These are phyloP conservation scores for Stentor coeruleus DNA, from an alignment of 73 alveolate species.

Conservation along the genomic window DNA sequence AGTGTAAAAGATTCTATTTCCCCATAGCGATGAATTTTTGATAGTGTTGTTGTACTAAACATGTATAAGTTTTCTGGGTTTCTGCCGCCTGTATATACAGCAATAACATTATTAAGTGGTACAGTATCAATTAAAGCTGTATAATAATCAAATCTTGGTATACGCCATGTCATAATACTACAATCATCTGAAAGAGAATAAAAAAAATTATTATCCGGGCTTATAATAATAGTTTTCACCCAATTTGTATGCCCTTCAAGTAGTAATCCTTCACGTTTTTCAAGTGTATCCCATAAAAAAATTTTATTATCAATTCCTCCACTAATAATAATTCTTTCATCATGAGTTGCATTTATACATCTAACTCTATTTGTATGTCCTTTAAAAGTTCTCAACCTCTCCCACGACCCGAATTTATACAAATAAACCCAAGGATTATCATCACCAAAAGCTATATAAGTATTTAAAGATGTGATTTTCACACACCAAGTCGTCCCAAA, in stretches of 20 bases:
- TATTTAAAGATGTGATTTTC: neutral
- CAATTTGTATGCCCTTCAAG: neutral
- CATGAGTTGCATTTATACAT: neutral
- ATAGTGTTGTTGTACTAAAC: neutral
- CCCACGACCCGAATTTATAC: neutral
- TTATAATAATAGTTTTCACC: neutral
- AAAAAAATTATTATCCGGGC: neutral
- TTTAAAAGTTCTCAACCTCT: neutral
- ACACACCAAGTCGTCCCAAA: neutral
- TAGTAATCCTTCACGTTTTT: neutral
- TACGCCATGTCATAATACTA: neutral
- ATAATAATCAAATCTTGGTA: neutral
- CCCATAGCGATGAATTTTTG: neutral
- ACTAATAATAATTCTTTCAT: neutral
- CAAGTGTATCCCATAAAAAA: neutral
- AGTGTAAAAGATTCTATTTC: neutral
- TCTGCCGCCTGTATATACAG: neutral
- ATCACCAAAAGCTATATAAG: neutral
- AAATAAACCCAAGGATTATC: neutral
- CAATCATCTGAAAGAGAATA: neutral
- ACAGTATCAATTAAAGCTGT: no score
- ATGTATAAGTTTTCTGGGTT: neutral
- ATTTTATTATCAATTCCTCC: neutral
- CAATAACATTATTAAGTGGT: no score
- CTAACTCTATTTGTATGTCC: neutral